Evolutionary conservation across 1,284 basidiomycete species (phyloP).

Genomic region (Tylopilus orsonianus): DNA sequence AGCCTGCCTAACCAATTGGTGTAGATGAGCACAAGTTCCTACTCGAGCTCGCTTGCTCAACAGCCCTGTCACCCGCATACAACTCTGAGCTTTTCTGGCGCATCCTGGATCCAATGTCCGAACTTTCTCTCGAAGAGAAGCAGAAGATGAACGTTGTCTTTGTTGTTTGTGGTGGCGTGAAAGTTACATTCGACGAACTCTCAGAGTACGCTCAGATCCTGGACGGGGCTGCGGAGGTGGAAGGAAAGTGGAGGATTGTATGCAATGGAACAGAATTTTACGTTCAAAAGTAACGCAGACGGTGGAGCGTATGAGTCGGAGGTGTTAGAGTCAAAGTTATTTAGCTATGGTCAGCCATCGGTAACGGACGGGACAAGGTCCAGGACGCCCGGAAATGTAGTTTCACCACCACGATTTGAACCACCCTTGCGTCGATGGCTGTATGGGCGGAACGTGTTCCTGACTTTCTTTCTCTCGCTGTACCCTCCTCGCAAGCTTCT

Average conservation of each 20-base stretch:
- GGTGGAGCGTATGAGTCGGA: neutral
- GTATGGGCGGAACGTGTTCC: slow-evolving; percentile 22
- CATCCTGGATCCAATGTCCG: slow-evolving; percentile 40
- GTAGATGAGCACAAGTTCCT: slow-evolving; percentile 73
- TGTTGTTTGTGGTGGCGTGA: slow-evolving; percentile 41
- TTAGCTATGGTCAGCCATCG: neutral
- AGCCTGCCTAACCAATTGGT: slow-evolving; percentile 7
- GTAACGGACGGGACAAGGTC: neutral
- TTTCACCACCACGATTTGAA: slow-evolving; percentile 31
- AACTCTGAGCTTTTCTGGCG: slow-evolving; percentile 49
- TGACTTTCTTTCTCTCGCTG: slow-evolving; percentile 39
- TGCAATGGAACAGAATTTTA: slow-evolving; percentile 39
- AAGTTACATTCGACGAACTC: slow-evolving; percentile 56
- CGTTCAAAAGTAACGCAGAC: slow-evolving; percentile 26
- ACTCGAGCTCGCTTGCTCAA: slow-evolving; percentile 70
- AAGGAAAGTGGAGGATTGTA: slow-evolving; percentile 37
- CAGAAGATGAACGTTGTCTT: slow-evolving; percentile 30
- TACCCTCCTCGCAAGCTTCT: slow-evolving; percentile 49
- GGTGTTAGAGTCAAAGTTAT: slow-evolving; percentile 1
- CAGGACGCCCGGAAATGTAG: neutral
- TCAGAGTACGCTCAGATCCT: slow-evolving; percentile 44
- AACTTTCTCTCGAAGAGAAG: slow-evolving; percentile 36
- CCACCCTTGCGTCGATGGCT: slow-evolving; percentile 29
- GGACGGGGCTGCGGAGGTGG: slow-evolving; percentile 33
- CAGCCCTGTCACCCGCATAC: slow-evolving; percentile 66